phyloP scores from a whole-genome alignment of 2,329 filamentous ascomycete genomes.

The Mycogone perniciosa region DNA sequence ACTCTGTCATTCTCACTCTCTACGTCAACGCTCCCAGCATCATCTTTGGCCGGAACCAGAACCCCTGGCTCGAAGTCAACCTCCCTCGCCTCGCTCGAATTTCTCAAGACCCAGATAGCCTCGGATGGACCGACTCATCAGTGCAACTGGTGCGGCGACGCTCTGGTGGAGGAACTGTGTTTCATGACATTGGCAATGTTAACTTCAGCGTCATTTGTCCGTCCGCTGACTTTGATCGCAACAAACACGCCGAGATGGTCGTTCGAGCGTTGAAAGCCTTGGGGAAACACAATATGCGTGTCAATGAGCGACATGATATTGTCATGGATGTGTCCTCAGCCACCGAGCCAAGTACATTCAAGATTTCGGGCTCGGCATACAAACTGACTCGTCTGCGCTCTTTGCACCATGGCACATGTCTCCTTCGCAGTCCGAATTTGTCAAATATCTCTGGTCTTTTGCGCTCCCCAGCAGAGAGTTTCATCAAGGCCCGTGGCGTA shows the following conservation, averaged over 20 bases:
- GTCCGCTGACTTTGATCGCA: slow-evolving; percentile 66
- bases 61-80: slow-evolving; percentile 91
- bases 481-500: slow-evolving; percentile 76
- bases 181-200: slow-evolving; percentile 87
- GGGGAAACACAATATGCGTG: slow-evolving; percentile 54
- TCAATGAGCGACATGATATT: slow-evolving; percentile 92
- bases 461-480: slow-evolving; percentile 68
- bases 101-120: slow-evolving; percentile 15
- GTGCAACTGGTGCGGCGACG: slow-evolving; percentile 70
- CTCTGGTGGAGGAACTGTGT: slow-evolving; percentile 87
- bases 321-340: slow-evolving; percentile 52
- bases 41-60: slow-evolving; percentile 93
- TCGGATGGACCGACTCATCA: slow-evolving; percentile 21
- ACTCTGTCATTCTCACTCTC: slow-evolving; percentile 74
- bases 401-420: slow-evolving; percentile 87
- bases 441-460: slow-evolving; percentile 62
- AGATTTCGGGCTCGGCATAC: slow-evolving; percentile 91
- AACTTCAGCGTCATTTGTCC: slow-evolving; percentile 94
- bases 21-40: slow-evolving; percentile 85
- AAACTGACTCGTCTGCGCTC: slow-evolving; percentile 78
- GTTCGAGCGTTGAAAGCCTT: slow-evolving; percentile 67
- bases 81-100: slow-evolving; percentile 49
- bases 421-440: slow-evolving; percentile 73
- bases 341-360: slow-evolving; percentile 43
- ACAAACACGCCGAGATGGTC: slow-evolving; percentile 89